Conservation (phyloP, 192 early-diverging fungal genomes). For the Dimargaris xerosporica region DNA sequence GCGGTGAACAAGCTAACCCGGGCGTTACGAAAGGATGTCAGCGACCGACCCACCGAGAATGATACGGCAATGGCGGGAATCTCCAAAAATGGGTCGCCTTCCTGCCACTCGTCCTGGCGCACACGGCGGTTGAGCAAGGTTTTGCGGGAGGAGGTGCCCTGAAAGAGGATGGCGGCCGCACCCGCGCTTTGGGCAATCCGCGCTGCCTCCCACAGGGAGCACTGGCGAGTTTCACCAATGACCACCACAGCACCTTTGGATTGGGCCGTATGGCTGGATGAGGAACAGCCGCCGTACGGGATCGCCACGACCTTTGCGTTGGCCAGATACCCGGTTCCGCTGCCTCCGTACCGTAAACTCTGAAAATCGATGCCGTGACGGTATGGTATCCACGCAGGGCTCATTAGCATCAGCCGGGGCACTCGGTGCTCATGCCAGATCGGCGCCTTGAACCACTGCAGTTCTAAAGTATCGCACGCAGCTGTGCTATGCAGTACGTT, state of each 20-base stretch:
- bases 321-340: neutral
- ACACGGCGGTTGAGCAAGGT: constrained; percentile 33
- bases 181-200: constrained; percentile 38
- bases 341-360: constrained; percentile 9
- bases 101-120: constrained; percentile 42
- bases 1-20: constrained; percentile 29
- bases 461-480: constrained; percentile 9
- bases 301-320: neutral
- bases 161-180: constrained; percentile 41
- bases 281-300: neutral
- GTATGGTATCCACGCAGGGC: neutral
- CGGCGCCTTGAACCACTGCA: constrained; percentile 4
- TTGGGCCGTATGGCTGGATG: constrained; percentile 15
- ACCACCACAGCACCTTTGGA: constrained; percentile 35
- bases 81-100: constrained; percentile 41
- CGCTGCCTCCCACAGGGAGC: constrained; percentile 38
- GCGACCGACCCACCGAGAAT: constrained; percentile 34
- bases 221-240: constrained; percentile 25
- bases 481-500: neutral
- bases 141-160: constrained; percentile 27
- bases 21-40: constrained; percentile 20
- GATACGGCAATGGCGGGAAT: constrained; percentile 43
- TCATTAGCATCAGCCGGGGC: neutral
- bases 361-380: constrained; percentile 5
- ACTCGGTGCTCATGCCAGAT: neutral